Conservation (phyloP, 306 rosid species). For the Rubus parviflorus region DNA sequence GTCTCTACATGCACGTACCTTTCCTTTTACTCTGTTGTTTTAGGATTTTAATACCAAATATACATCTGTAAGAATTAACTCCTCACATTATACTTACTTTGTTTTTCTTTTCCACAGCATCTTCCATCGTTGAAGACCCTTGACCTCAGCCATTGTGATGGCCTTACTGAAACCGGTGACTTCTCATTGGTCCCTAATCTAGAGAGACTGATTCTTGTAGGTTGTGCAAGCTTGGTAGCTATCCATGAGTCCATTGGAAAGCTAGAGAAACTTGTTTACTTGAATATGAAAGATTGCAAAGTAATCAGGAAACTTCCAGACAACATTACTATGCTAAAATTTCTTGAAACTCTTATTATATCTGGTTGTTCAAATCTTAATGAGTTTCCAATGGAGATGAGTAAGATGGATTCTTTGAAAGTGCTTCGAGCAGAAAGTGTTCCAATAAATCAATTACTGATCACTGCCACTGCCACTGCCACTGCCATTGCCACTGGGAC, state of each 20-base stretch:
- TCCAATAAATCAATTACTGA: no score
- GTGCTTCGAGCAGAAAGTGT: no score
- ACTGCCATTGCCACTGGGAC: no score
- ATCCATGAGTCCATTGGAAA: slow-evolving; percentile 10
- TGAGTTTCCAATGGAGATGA: neutral
- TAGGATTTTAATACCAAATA: no score
- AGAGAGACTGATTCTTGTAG: neutral
- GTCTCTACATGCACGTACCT: no score
- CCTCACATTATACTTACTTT: neutral
- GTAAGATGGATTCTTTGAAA: slow-evolving; percentile 11
- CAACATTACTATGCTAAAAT: neutral
- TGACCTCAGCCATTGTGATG: slow-evolving; percentile 9
- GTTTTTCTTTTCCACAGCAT: neutral
- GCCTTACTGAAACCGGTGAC: neutral
- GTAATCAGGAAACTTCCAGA: neutral
- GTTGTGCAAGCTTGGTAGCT: neutral
- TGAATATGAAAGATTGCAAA: slow-evolving; percentile 3
- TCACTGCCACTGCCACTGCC: no score
- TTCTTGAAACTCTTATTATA: neutral
- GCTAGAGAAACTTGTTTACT: slow-evolving; percentile 4
- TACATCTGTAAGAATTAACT: neutral
- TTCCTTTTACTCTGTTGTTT: no score
- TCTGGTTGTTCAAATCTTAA: neutral
- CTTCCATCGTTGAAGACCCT: neutral
- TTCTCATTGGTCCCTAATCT: slow-evolving; percentile 8